Base-by-base conservation (phyloP, 202 grass and related monocot genomes). In the Carex sylvatica region DNA sequence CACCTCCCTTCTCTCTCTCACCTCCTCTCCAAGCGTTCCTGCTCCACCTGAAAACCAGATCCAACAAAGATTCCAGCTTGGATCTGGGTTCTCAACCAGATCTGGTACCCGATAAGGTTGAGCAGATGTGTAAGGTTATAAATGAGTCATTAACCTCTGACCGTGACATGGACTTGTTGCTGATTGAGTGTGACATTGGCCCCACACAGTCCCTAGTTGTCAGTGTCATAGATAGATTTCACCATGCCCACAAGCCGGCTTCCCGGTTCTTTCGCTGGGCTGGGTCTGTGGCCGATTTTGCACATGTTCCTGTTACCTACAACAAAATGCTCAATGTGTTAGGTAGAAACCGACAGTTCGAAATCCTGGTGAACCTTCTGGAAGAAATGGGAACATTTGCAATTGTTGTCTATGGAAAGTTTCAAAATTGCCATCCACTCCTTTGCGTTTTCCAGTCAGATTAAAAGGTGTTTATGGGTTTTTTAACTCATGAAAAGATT, bases 231-330 rank as follows among this genome's bases (percentile, higher is more conserved):
- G 60, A 88, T 62, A 90, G 90, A 40, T 98, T 93, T 85, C 88
- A 84, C 52, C 80, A 94, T 55, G 87, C 90, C 0, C 90, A 94
- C 80, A 93, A 65, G 82, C 88, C 85, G 2, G 88, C 90, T 16
- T 87, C 84, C 80, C 90, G 89, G 82, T 98, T 94, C 87, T 98
- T 98, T 82, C 68, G 80, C 9, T 95, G 95, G 95, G 90, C 87
- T 1, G 49, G 84, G 0, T 54, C 74, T 7, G 65, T 83, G 2
- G 56, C 86, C 0, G 83, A 80, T 19, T 94, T 90, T 33, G 23
- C 8, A 2, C 95, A 93, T 78, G 88, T 86, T 46, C n/a, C 84
- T 6, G 20, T 59, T 55, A 88, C 92, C n/a, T 98, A 93, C 75
- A 92, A 86, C 73, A 94, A 91, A 83, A 97, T 97, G 87, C 42